Conservation (phyloP, 108 stramenopile genomes). For the Poteriospumella lacustris region DNA sequence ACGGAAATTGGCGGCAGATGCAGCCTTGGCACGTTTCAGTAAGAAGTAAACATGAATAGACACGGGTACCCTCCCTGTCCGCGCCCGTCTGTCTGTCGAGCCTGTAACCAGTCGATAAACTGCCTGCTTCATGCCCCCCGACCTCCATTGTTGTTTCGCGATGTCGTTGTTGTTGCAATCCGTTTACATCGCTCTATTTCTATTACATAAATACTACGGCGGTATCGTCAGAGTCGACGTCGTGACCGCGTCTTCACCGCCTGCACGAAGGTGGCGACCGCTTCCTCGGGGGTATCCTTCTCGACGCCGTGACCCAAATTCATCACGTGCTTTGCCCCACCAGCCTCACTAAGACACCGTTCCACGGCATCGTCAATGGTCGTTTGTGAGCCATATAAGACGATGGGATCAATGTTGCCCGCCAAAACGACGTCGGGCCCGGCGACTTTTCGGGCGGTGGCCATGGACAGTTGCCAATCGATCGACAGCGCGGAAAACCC, state of each 20-base stretch:
- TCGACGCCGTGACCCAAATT: slow-evolving; percentile 97
- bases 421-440: slow-evolving; percentile 69
- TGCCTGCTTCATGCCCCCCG: no score
- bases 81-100: no score
- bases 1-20: slow-evolving; percentile 42
- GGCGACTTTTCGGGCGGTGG: slow-evolving; percentile 67
- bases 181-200: no score
- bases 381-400: slow-evolving; percentile 80
- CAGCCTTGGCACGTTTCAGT: slow-evolving; percentile 40
- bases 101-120: no score
- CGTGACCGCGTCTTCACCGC: slow-evolving; percentile 77
- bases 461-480: slow-evolving; percentile 51
- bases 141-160: no score
- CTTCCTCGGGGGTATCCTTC: slow-evolving; percentile 88
- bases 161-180: no score
- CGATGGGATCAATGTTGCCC: slow-evolving; percentile 87
- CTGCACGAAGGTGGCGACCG: slow-evolving; percentile 83
- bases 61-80: no score
- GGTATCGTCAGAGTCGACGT: no score
- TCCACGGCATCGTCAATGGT: slow-evolving; percentile 73
- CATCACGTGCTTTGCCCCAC: slow-evolving; percentile 83
- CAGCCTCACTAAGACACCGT: slow-evolving; percentile 83
- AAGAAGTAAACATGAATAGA: slow-evolving; percentile 27
- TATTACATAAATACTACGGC: no score
- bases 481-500: slow-evolving; percentile 10